These are phyloP conservation scores for Bigelowiella natans DNA, from an alignment of 78 protist genomes.

Conservation along the genomic window DNA sequence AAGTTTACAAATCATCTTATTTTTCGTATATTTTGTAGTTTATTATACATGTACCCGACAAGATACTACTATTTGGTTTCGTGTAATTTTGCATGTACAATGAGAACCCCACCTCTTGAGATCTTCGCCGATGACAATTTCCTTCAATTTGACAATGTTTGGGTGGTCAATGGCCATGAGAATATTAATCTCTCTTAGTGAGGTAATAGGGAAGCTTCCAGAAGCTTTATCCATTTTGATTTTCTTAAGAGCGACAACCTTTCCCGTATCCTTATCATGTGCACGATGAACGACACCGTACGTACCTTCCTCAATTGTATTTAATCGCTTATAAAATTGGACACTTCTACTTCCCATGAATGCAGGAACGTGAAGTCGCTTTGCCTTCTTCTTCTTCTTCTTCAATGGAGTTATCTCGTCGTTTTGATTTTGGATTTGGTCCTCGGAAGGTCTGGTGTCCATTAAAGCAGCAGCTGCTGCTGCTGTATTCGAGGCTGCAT, in stretches of 20 bases:
- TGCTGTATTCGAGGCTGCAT: too few species aligned
- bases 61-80: too few species aligned
- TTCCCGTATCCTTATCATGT: conserved; percentile 3
- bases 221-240: conserved; percentile 2
- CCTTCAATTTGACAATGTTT: conserved; percentile 10
- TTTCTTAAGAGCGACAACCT: conserved; percentile 44
- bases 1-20: too few species aligned
- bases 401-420: too few species aligned
- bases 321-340: conserved; percentile 3
- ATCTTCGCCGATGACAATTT: not conserved
- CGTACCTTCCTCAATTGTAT: conserved; percentile 21
- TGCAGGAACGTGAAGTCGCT: not conserved
- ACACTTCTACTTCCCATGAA: not conserved
- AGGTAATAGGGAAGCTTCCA: conserved; percentile 1
- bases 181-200: conserved; percentile 16
- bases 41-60: too few species aligned
- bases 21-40: too few species aligned
- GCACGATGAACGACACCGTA: conserved; percentile 36
- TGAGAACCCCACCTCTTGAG: not conserved
- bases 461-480: too few species aligned
- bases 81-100: too few species aligned
- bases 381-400: too few species aligned
- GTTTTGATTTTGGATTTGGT: too few species aligned
- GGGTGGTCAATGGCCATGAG: not conserved
- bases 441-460: too few species aligned